Base-by-base conservation (phyloP, 2,329 filamentous ascomycete genomes). In the Colletotrichum filicis region DNA sequence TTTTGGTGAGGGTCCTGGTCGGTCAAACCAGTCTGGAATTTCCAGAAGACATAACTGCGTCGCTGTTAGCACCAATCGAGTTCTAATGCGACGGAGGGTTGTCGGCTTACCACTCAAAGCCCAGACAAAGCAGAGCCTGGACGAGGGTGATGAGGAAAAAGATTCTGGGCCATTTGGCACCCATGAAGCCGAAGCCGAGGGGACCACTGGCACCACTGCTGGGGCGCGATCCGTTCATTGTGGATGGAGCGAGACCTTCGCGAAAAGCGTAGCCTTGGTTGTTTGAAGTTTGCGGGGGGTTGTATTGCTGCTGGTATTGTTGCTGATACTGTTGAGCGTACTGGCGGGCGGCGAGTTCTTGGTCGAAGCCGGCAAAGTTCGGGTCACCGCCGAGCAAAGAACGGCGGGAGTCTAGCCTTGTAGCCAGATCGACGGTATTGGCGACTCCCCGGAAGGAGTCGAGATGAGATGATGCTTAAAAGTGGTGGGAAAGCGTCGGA, bases 141-240 rank as follows among this genome's bases (percentile, higher is more conserved):
- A 94, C 75, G 58, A 92, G 83, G 46, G 94, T 92, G 46, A 93
- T 88, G 75, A 91, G 82, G 83, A 97, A 91, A 81, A 98, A 98
- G 74, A 91, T 87, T 87, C 95, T 96, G 19, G 95, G 95, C 96
- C 97, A 99, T 79, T 89, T 90, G 70, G 94, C 93, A 80, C 92
- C 94, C 78, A 97, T 92, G 77, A 93, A 91, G 80, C 95, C 96
- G 86, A 95, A 67, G 62, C 72, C 71, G 59, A 73, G 35, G 46
- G 68, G 76, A 30, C 73, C 66, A 24, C 19, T 67, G 68, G 35
- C 66, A 75, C 75, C 76, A 11, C 35, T 78, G 7, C 68, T 77
- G 14, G 78, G 78, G 9, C 61, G 68, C 2, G 74, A 77, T 19
- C 75, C 70, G 68, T 77, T 76, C 61, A 74, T 79, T 5, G 77